Base-by-base conservation (phyloP, 2,329 filamentous ascomycete genomes). In the Diaporthe nobilis region DNA sequence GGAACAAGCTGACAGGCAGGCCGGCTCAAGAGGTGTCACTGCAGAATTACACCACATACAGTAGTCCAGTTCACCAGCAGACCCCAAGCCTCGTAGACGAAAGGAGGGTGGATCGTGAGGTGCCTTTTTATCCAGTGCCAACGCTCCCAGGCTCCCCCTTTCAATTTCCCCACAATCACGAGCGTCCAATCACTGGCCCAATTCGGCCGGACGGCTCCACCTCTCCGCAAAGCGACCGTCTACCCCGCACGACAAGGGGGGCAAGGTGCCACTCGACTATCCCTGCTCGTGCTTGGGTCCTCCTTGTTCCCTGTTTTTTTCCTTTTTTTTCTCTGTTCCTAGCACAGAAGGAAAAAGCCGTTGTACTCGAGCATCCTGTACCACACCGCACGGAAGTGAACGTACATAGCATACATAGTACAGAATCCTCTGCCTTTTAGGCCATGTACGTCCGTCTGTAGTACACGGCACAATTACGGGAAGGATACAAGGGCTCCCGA, bases 261-360 rank as follows among this genome's bases (percentile, higher is more conserved):
- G n/a, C 25, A 55, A 17, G 47, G 31, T 8, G 47, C 47, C 65
- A 68, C 47, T 55, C 34, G 34, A 13, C 2, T 34, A 55, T 70
- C 65, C 65, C 49, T 55, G 65, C 6, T 39, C 12, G 28, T 42
- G 49, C 51, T 49, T 61, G 57, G 57, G 39, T 42, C 37, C 34
- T 51, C 73, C 58, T 37, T 71, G 73, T 72, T 72, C 68, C 72
- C 25, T 74, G 68, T 34, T 75, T 74, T 71, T 20, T n/a, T 25
- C 15, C n/a, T 37, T 67, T 51, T n/a, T 34, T 17, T 22, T 22
- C 9, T 8, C 22, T 55, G n/a, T 31, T 10, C 37, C 31, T 42
- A 42, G 65, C 49, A 55, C 34, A 42, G 34, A 42, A 70, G 65
- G 47, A 42, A 44, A 49, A 55, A 72, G 53, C 71, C 58, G 71